phyloP scores from a whole-genome alignment of 2,329 filamentous ascomycete species.

The Beauveria rudraprayagi region DNA sequence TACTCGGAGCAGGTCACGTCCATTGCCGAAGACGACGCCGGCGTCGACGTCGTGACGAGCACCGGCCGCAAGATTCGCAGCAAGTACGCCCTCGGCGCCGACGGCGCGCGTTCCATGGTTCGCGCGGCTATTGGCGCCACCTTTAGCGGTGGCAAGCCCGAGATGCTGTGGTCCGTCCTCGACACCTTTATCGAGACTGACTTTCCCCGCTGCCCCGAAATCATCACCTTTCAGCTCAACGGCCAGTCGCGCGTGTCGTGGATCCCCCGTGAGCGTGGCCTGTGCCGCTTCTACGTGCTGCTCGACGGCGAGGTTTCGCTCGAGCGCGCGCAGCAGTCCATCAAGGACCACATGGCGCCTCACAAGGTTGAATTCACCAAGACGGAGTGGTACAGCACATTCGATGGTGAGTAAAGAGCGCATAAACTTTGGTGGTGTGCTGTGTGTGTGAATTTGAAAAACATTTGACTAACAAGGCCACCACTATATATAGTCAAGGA shows the following conservation, averaged over 20 bases:
- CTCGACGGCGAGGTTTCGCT: conserved; percentile 37
- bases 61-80: conserved; percentile 25
- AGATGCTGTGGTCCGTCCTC: conserved; percentile 42
- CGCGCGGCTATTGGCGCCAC: conserved; percentile 30
- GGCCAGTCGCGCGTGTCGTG: conserved; percentile 38
- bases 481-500: conserved; percentile 26
- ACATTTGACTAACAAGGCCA: not conserved
- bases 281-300: conserved; percentile 39
- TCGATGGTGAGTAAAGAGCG: conserved; percentile 28
- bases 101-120: conserved; percentile 42
- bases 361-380: conserved; percentile 33
- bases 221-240: conserved; percentile 38
- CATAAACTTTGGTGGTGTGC: not conserved
- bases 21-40: conserved; percentile 50
- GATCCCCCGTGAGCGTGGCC: conserved; percentile 39
- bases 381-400: conserved; percentile 43
- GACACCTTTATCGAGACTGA: conserved; percentile 42
- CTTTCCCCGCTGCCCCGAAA: conserved; percentile 37
- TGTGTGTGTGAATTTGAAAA: too few relatives aligned
- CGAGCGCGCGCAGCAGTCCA: conserved; percentile 31
- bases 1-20: conserved; percentile 30
- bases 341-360: conserved; percentile 36
- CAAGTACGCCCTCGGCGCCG: conserved; percentile 42
- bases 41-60: conserved; percentile 29
- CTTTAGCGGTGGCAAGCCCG: conserved; percentile 39